Percentiles rank a stretch among this genome's conserved stretches.
phyloP scores from a whole-genome alignment of 2,329 filamentous ascomycete species.

The Ophiognomonia clavigignenti-juglandacearum region DNA sequence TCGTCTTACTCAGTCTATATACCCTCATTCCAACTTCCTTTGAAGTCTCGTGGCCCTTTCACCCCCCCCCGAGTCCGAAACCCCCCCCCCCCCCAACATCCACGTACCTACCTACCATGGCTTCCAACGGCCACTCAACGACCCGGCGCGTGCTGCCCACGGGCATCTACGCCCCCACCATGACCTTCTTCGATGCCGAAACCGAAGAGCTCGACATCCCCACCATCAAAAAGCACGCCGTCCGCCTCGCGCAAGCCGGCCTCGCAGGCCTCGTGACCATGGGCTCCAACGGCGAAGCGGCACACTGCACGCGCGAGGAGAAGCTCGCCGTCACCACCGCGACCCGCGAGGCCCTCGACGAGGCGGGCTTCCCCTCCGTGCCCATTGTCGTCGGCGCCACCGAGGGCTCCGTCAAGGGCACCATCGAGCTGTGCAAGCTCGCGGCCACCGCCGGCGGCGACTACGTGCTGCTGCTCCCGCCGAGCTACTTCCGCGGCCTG shows the following conservation, averaged over 20 bases:
- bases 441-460: slow-evolving; percentile 68
- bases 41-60: neutral
- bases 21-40: too few relatives aligned
- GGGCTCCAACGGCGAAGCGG: slow-evolving; percentile 88
- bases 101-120: slow-evolving; percentile 25
- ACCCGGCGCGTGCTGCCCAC: slow-evolving; percentile 59
- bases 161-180: slow-evolving; percentile 82
- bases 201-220: slow-evolving; percentile 82
- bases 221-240: slow-evolving; percentile 73
- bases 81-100: neutral
- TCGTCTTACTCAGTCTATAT: too few relatives aligned
- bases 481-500: slow-evolving; percentile 76
- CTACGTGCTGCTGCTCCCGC: slow-evolving; percentile 74
- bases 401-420: slow-evolving; percentile 75
- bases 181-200: slow-evolving; percentile 82
- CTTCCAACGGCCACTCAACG: slow-evolving; percentile 30
- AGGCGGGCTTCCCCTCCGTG: slow-evolving; percentile 69
- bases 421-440: slow-evolving; percentile 68
- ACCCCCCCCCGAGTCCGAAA: neutral
- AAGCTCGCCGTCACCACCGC: slow-evolving; percentile 70
- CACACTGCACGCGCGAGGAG: slow-evolving; percentile 75
- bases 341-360: slow-evolving; percentile 76
- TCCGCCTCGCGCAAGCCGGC: slow-evolving; percentile 71
- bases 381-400: slow-evolving; percentile 80
- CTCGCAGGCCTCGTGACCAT: slow-evolving; percentile 79